phyloP scores from a whole-genome alignment of 129 eudicot species.

The sunflower (Helianthus annuus) region DNA sequence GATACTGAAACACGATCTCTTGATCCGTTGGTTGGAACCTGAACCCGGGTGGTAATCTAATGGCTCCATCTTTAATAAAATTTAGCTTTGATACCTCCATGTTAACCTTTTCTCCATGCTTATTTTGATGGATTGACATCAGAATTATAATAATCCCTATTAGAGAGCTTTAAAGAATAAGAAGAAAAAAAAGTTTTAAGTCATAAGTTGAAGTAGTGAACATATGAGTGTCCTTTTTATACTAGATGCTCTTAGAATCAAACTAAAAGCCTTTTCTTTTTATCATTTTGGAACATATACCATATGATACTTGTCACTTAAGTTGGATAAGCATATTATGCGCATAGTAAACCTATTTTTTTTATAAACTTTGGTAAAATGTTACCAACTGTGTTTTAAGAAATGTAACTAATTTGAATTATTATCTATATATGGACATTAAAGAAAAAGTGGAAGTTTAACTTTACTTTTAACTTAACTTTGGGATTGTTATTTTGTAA shows the following conservation, averaged over 20 bases:
- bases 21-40: conserved; percentile 90
- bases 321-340: conserved; percentile 32
- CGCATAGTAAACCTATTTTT: conserved; percentile 7
- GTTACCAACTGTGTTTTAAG: conserved; percentile 3
- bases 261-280: conserved; percentile 33
- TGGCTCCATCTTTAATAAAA: conserved; percentile 64
- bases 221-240: conserved; percentile 25
- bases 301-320: conserved; percentile 32
- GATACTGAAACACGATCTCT: conserved; percentile 84
- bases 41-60: conserved; percentile 81
- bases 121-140: conserved; percentile 40
- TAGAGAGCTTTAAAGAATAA: not conserved
- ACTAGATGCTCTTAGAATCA: conserved; percentile 27
- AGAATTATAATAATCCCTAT: conserved; percentile 7
- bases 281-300: conserved; percentile 38
- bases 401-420: not conserved
- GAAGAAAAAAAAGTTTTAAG: conserved; percentile 26
- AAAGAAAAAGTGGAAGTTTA: conserved; percentile 22
- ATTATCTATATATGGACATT: not conserved
- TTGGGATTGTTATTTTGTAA: conserved; percentile 29
- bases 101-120: conserved; percentile 39
- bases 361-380: not conserved
- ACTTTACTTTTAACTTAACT: conserved; percentile 26
- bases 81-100: conserved; percentile 51
- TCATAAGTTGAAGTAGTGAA: conserved; percentile 30